These are phyloP conservation scores for Logfia minima DNA, from an alignment of 129 eudicot genomes.

Conservation along the genomic window DNA sequence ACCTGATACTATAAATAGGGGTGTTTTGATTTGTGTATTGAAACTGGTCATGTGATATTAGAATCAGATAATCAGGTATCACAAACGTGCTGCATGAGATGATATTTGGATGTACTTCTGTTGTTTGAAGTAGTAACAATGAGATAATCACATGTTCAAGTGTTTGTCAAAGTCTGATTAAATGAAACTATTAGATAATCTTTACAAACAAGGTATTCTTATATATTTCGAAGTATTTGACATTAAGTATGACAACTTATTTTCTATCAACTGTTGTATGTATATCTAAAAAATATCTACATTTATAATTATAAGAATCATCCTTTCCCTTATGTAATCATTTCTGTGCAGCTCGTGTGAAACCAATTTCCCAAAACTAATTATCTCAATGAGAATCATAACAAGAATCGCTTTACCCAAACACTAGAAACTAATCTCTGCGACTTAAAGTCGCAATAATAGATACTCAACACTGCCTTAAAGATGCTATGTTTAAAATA, in stretches of 20 bases:
- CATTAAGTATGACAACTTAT: neutral
- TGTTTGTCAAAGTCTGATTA: neutral
- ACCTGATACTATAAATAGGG: conserved; percentile 10
- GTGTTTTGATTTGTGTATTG: neutral
- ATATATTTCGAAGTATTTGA: neutral
- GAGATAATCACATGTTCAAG: too few relatives aligned
- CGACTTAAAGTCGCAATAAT: neutral
- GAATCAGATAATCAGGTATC: neutral
- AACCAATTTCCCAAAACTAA: too few relatives aligned
- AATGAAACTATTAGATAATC: too few relatives aligned
- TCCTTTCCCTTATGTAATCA: too few relatives aligned
- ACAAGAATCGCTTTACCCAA: neutral
- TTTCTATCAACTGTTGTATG: too few relatives aligned
- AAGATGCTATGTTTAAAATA: neutral
- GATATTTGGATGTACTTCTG: conserved; percentile 3
- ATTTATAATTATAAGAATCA: neutral
- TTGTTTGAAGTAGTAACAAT: neutral
- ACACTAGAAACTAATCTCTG: neutral
- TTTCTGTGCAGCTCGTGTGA: too few relatives aligned
- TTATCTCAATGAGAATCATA: too few relatives aligned
- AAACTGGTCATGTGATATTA: neutral
- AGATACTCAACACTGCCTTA: neutral
- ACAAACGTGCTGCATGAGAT: neutral
- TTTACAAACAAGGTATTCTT: neutral
- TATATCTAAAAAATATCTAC: too few relatives aligned